Percentiles rank a stretch among this genome's conserved stretches.
phyloP scores from a whole-genome alignment of 2,329 filamentous ascomycete genomes.

The Aureobasidium subglaciale region DNA sequence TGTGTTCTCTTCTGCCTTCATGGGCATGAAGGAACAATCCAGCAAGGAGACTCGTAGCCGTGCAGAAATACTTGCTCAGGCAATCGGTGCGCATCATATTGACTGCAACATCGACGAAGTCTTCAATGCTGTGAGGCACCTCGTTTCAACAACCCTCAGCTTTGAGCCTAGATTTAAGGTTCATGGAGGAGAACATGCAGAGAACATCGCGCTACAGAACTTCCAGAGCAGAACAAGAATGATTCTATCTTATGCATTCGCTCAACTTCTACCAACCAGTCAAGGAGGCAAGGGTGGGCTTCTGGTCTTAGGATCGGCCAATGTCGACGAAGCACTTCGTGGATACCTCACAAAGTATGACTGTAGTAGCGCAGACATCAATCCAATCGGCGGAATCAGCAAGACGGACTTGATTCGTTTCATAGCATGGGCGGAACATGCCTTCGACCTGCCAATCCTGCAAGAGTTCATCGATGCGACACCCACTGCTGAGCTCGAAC shows the following conservation, averaged over 20 bases:
- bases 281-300: conserved; percentile 53
- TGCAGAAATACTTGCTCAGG: conserved; percentile 52
- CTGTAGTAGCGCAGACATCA: conserved; percentile 47
- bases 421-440: conserved; percentile 54
- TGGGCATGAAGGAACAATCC: conserved; percentile 62
- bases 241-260: conserved; percentile 59
- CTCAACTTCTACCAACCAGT: conserved; percentile 54
- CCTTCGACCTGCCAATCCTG: conserved; percentile 59
- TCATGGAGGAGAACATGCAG: conserved; percentile 51
- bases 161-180: conserved; percentile 58
- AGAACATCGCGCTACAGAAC: conserved; percentile 62
- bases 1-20: conserved; percentile 59
- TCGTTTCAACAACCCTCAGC: conserved; percentile 52
- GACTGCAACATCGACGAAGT: conserved; percentile 68
- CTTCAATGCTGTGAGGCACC: conserved; percentile 51
- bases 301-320: conserved; percentile 60
- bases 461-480: conserved; percentile 56
- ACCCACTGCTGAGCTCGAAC: conserved; percentile 49
- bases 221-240: conserved; percentile 61
- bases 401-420: conserved; percentile 67
- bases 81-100: conserved; percentile 65
- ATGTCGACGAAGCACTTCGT: conserved; percentile 54
- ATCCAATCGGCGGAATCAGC: conserved; percentile 56
- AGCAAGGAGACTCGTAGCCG: conserved; percentile 60
- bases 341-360: conserved; percentile 69